A percentile compares a stretch with the other conserved stretches of the same genome.
These are phyloP conservation scores for Rhodamnia rubescens DNA, from an alignment of 345 rosid genomes.

Conservation along the genomic window DNA sequence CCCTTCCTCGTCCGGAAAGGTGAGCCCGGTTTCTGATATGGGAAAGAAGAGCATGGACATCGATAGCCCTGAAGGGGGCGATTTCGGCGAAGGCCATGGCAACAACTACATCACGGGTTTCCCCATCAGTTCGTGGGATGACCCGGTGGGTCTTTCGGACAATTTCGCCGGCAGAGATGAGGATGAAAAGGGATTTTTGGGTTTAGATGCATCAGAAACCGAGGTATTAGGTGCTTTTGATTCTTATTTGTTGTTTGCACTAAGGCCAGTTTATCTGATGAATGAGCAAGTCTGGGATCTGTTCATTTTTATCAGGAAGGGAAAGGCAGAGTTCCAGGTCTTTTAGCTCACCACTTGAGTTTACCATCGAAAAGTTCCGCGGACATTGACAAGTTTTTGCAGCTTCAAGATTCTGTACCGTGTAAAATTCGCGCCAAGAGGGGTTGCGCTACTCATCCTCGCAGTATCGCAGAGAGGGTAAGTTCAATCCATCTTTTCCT, in stretches of 20 bases:
- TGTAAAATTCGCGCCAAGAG: conserved; percentile 80
- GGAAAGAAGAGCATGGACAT: conserved; percentile 16
- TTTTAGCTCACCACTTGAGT: conserved; percentile 62
- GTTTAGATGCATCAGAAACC: conserved; percentile 9
- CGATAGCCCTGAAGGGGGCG: not conserved
- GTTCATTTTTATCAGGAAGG: conserved; percentile 24
- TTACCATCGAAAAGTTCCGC: conserved; percentile 39
- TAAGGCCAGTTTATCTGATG: not conserved
- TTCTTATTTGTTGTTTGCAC: not conserved
- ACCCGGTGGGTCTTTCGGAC: conserved; percentile 1
- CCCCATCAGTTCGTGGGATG: conserved; percentile 19
- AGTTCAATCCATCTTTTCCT: not conserved
- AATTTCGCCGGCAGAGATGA: conserved; percentile 9
- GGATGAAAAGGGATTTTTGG: conserved; percentile 12
- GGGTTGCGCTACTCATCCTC: conserved; percentile 90
- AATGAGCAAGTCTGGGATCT: not conserved
- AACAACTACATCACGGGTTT: conserved; percentile 19
- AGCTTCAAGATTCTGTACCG: conserved; percentile 63
- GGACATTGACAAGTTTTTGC: conserved; percentile 29
- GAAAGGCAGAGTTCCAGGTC: conserved; percentile 13
- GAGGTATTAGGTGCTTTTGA: conserved; percentile 18
- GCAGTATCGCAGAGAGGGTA: conserved; percentile 95
- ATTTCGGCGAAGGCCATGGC: conserved; percentile 3
- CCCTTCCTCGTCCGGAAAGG: conserved; percentile 5
- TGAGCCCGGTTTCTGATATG: conserved; percentile 31